phyloP scores from a whole-genome alignment of 1,284 basidiomycete species.

The Cerrena zonata region DNA sequence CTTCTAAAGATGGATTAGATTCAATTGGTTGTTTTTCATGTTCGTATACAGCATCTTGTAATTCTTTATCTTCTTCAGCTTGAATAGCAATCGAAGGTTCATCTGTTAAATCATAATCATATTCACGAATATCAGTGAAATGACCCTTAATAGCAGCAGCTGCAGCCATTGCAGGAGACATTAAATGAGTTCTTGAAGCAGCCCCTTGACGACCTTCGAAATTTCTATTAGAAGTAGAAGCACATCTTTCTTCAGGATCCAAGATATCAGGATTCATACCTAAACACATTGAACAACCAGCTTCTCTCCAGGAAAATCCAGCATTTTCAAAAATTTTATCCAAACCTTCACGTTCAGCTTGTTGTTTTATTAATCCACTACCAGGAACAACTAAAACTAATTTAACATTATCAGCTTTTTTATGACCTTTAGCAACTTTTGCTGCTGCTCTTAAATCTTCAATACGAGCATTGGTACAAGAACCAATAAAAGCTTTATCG shows the following conservation, averaged over 20 bases:
- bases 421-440: conserved; percentile 65
- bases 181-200: conserved; percentile 87
- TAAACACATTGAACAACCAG: conserved; percentile 96
- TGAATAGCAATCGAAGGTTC: too few relatives aligned
- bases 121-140: conserved; percentile 84
- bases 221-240: conserved; percentile 94
- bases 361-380: conserved; percentile 89
- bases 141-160: conserved; percentile 87
- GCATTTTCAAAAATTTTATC: conserved; percentile 89
- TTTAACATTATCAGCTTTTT: conserved; percentile 77
- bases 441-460: conserved; percentile 92
- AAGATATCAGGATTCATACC: conserved; percentile 98
- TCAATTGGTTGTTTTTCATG: too few relatives aligned
- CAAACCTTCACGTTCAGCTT: conserved; percentile 89
- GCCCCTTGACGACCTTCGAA: conserved; percentile 92
- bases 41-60: too few relatives aligned
- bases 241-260: conserved; percentile 84
- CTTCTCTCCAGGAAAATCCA: conserved; percentile 96
- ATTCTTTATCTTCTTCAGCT: too few relatives aligned
- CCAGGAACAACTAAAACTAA: conserved; percentile 95
- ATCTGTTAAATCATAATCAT: too few relatives aligned
- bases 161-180: conserved; percentile 94
- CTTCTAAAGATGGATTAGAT: too few relatives aligned
- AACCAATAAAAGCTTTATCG: conserved; percentile 95
- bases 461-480: conserved; percentile 94